Percentiles rank a stretch among this genome's conserved stretches.
These are phyloP conservation scores for Colletotrichum sp. DNA, from an alignment of 2,329 filamentous ascomycete genomes.

Conservation along the genomic window DNA sequence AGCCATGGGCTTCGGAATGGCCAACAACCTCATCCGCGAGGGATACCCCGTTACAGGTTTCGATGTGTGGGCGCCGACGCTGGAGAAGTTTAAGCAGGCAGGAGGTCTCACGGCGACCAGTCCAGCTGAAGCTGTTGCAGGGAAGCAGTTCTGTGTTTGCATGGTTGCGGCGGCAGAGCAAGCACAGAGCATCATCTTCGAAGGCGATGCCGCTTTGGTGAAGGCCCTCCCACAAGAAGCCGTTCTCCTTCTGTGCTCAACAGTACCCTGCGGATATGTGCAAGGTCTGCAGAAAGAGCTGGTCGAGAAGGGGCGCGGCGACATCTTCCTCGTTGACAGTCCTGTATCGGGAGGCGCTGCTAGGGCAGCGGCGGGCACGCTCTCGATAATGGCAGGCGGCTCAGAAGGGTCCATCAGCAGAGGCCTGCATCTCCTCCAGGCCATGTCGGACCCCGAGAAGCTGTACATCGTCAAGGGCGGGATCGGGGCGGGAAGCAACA, in stretches of 20 bases:
- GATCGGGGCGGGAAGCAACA: conserved; percentile 63
- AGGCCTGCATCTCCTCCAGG: conserved; percentile 63
- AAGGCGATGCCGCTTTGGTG: conserved; percentile 54
- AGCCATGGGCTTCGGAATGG: conserved; percentile 85
- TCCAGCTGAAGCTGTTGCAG: conserved; percentile 64
- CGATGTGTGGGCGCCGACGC: conserved; percentile 71
- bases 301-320: conserved; percentile 56
- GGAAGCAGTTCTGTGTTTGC: conserved; percentile 67
- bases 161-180: conserved; percentile 80
- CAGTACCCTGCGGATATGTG: conserved; percentile 71
- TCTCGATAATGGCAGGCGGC: conserved; percentile 77
- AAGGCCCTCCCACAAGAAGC: neutral
- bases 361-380: conserved; percentile 62
- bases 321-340: conserved; percentile 48
- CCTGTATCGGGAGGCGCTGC: conserved; percentile 31
- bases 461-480: conserved; percentile 67
- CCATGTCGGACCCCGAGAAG: conserved; percentile 66
- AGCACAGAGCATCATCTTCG: conserved; percentile 69
- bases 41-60: conserved; percentile 74
- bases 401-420: conserved; percentile 60
- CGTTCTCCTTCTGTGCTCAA: conserved; percentile 55
- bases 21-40: conserved; percentile 71
- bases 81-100: conserved; percentile 67
- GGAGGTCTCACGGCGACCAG: conserved; percentile 66
- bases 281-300: conserved; percentile 64